These are phyloP conservation scores for Berberis thunbergii DNA, from an alignment of 164 flowering plant genomes.

Conservation along the genomic window DNA sequence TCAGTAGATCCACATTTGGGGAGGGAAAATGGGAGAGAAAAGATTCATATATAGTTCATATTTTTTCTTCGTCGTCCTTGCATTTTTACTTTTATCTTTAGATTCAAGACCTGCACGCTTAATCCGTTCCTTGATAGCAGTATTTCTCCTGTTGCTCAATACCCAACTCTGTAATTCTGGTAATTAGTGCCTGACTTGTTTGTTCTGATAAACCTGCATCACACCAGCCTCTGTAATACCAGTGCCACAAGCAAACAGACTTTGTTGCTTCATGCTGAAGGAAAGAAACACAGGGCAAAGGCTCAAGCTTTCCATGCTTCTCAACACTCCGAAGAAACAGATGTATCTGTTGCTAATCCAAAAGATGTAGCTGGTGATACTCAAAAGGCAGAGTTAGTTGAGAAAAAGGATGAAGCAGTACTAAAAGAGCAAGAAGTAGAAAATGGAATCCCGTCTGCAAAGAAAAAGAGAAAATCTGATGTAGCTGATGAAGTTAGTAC, in stretches of 20 bases:
- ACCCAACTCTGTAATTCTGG: too few species aligned
- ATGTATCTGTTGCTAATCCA: slow-evolving; percentile 26
- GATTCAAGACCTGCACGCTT: too few species aligned
- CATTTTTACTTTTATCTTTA: too few species aligned
- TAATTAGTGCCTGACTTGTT: not conserved
- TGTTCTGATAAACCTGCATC: not conserved
- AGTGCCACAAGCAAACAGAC: slow-evolving; percentile 78
- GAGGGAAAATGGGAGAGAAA: too few species aligned
- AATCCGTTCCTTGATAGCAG: too few species aligned
- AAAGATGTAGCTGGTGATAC: slow-evolving; percentile 18
- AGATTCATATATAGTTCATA: too few species aligned
- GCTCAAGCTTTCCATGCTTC: slow-evolving; percentile 78
- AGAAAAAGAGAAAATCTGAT: slow-evolving; percentile 52
- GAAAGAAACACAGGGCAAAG: slow-evolving; percentile 86
- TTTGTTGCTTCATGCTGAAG: slow-evolving; percentile 84
- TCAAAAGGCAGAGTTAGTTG: slow-evolving; percentile 14
- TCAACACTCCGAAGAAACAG: slow-evolving; percentile 35
- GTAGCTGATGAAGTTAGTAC: slow-evolving; percentile 20
- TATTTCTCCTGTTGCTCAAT: too few species aligned
- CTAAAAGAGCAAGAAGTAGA: slow-evolving; percentile 21
- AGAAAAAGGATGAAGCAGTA: slow-evolving; percentile 12
- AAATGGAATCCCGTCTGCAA: slow-evolving; percentile 24
- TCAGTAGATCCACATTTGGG: too few species aligned
- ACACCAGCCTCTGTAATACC: slow-evolving; percentile 79
- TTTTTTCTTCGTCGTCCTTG: too few species aligned